These are phyloP conservation scores for Claviceps sp. DNA, from an alignment of 2,329 filamentous ascomycete species.

Conservation along the genomic window DNA sequence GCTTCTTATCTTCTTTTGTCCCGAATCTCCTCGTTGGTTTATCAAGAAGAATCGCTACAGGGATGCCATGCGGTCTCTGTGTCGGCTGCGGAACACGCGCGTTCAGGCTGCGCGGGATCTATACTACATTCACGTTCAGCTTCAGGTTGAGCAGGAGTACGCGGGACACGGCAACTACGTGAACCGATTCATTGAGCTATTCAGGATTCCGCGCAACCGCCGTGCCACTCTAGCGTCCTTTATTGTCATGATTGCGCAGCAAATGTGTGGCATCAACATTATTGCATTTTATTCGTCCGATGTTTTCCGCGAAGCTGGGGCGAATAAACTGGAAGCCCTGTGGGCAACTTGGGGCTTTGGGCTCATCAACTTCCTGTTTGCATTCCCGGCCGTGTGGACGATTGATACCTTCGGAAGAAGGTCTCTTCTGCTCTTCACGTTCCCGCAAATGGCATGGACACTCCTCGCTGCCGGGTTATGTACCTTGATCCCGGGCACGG, in stretches of 20 bases:
- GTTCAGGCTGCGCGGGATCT: conserved; percentile 48
- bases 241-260: conserved; percentile 67
- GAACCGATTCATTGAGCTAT: conserved; percentile 49
- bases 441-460: conserved; percentile 29
- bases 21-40: conserved; percentile 51
- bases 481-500: conserved; percentile 32
- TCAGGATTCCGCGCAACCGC: conserved; percentile 55
- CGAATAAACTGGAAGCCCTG: conserved; percentile 40
- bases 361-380: conserved; percentile 44
- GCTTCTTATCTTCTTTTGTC: conserved; percentile 50
- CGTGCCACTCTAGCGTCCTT: conserved; percentile 65
- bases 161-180: conserved; percentile 41
- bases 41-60: conserved; percentile 52
- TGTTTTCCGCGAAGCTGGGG: conserved; percentile 45
- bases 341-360: conserved; percentile 46
- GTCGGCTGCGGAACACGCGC: conserved; percentile 36
- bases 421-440: conserved; percentile 30
- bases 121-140: conserved; percentile 51
- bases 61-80: conserved; percentile 45
- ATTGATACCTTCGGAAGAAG: conserved; percentile 45
- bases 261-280: conserved; percentile 60
- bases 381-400: conserved; percentile 44
- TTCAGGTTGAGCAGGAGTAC: conserved; percentile 44
- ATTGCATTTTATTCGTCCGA: conserved; percentile 65
- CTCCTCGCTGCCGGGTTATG: conserved; percentile 31